Conservation (phyloP, 2,329 filamentous ascomycete species). For the Nigrospora osmanthi region DNA sequence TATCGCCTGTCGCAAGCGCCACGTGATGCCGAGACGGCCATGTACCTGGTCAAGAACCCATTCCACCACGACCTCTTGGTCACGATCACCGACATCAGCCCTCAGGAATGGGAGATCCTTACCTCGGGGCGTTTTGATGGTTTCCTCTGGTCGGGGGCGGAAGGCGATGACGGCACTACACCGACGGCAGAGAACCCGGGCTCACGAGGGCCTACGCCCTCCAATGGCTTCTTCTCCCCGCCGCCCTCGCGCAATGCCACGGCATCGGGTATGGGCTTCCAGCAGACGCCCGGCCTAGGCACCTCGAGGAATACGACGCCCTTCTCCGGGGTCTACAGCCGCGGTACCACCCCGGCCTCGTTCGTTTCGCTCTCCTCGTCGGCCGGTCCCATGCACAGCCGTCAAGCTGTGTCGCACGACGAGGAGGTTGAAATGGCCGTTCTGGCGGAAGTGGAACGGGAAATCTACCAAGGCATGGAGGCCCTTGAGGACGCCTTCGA, state of each 20-base stretch:
- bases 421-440: conserved; percentile 90
- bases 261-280: conserved; percentile 30
- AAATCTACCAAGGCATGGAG: conserved; percentile 93
- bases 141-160: conserved; percentile 88
- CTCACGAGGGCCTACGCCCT: conserved; percentile 48
- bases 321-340: conserved; percentile 42
- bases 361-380: conserved; percentile 29
- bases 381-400: conserved; percentile 25
- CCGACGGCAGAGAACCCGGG: conserved; percentile 31
- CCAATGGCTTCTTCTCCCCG: conserved; percentile 34
- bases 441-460: conserved; percentile 82
- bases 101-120: conserved; percentile 94
- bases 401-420: conserved; percentile 71
- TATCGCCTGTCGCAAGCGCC: conserved; percentile 69
- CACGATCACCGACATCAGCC: conserved; percentile 79
- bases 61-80: conserved; percentile 78
- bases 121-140: conserved; percentile 92
- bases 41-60: conserved; percentile 79
- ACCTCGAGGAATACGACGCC: conserved; percentile 39
- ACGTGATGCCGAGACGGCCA: conserved; percentile 76
- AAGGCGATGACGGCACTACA: conserved; percentile 40
- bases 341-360: conserved; percentile 48
- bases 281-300: conserved; percentile 30
- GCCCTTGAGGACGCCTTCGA: conserved; percentile 91
- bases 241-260: conserved; percentile 30